A percentile compares a stretch with the other conserved stretches of the same genome.
These are phyloP conservation scores for Paramecium sexaurelia DNA, from an alignment of 73 alveolate genomes.

Conservation along the genomic window DNA sequence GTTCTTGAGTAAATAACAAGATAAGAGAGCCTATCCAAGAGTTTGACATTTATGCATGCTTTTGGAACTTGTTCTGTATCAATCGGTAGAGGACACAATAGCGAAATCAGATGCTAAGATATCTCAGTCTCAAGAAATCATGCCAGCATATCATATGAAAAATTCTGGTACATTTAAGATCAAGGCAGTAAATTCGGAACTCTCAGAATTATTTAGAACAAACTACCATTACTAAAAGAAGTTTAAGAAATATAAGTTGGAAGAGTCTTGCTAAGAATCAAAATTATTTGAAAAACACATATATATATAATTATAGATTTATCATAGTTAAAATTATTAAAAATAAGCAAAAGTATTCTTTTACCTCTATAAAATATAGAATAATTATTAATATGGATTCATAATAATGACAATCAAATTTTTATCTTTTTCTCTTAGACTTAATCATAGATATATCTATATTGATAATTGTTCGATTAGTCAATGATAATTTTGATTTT, in stretches of 20 bases:
- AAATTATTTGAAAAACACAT: background rate
- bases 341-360: too few relatives aligned
- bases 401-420: too few relatives aligned
- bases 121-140: conserved; percentile 39
- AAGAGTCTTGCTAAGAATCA: background rate
- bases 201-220: background rate
- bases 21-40: background rate
- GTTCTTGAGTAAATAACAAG: conserved; percentile 10
- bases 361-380: too few relatives aligned
- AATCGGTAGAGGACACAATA: conserved; percentile 21
- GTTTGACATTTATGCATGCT: conserved; percentile 18
- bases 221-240: background rate
- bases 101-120: conserved; percentile 42
- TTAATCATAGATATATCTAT: too few relatives aligned
- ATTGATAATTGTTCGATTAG: too few relatives aligned
- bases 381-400: too few relatives aligned
- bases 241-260: conserved; percentile 39
- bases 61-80: background rate
- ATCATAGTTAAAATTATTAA: too few relatives aligned
- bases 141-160: background rate
- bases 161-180: conserved; percentile 17
- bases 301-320: too few relatives aligned
- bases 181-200: conserved; percentile 29
- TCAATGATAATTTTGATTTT: too few relatives aligned
- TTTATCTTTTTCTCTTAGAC: too few relatives aligned